Percentiles rank a stretch among this genome's conserved stretches.
Evolutionary conservation across 2,329 filamentous ascomycete species (phyloP).

Genomic region (Fonsecaea erecta): DNA sequence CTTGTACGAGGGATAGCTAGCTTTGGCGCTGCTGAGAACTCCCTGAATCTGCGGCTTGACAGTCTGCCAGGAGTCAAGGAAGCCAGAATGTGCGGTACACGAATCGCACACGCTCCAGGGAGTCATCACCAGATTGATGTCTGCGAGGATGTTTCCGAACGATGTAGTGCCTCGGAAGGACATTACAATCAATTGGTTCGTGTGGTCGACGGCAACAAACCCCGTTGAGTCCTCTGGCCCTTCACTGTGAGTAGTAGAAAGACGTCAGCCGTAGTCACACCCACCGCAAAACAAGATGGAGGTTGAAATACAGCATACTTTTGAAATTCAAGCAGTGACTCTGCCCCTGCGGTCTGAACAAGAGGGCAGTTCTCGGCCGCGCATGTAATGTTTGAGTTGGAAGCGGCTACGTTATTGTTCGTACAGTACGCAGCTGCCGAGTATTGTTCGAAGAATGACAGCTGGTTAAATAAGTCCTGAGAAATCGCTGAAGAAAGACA

Average conservation of each 20-base stretch:
- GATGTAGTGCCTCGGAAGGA: conserved; percentile 44
- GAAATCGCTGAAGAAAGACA: conserved; percentile 44
- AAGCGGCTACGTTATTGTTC: conserved; percentile 52
- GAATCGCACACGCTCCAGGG: conserved; percentile 49
- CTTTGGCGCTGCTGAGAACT: conserved; percentile 44
- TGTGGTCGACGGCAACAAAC: conserved; percentile 53
- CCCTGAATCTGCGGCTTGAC: conserved; percentile 46
- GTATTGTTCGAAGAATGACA: conserved; percentile 57
- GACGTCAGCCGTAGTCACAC: not conserved
- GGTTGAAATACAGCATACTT: conserved; percentile 44
- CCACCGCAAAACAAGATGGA: not conserved
- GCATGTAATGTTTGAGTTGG: conserved; percentile 52
- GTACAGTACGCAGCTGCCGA: conserved; percentile 59
- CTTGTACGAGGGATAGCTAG: conserved; percentile 47
- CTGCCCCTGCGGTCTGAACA: conserved; percentile 54
- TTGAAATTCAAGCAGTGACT: conserved; percentile 54
- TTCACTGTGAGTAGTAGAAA: conserved; percentile 33
- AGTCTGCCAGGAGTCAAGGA: conserved; percentile 53
- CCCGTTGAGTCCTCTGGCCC: conserved; percentile 50
- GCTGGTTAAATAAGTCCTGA: conserved; percentile 45
- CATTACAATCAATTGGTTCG: conserved; percentile 45
- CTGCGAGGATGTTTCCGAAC: conserved; percentile 41
- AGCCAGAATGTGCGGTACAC: conserved; percentile 54
- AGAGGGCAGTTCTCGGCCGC: conserved; percentile 52
- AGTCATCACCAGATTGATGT: conserved; percentile 39